Percentiles rank a stretch among this genome's conserved stretches.
phyloP scores from a whole-genome alignment of 805 yeast genomes.

The Metschnikowia amazonensis region DNA sequence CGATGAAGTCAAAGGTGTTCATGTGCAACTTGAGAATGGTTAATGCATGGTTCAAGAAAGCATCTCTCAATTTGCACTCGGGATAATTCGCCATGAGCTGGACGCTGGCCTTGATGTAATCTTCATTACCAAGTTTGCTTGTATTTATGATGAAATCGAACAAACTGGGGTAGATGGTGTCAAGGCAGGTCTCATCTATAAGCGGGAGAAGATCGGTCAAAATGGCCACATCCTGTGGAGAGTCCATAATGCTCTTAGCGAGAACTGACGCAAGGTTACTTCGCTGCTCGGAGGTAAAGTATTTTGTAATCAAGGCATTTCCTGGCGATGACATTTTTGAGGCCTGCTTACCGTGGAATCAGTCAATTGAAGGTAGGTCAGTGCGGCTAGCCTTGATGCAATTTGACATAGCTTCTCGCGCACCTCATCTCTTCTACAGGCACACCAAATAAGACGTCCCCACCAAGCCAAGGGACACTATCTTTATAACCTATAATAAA shows the following conservation, averaged over 20 bases:
- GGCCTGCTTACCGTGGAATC: not conserved
- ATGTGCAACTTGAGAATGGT: conserved; percentile 5
- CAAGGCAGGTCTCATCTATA: conserved; percentile 4
- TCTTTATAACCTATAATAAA: too few relatives aligned
- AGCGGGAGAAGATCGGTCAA: conserved; percentile 14
- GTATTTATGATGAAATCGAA: conserved; percentile 5
- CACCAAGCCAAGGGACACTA: too few relatives aligned
- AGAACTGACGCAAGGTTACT: conserved; percentile 7
- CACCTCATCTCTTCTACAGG: conserved; percentile 1
- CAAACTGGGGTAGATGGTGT: conserved; percentile 8
- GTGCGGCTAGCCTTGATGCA: not conserved
- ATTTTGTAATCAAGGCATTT: conserved; percentile 8
- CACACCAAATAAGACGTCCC: not conserved
- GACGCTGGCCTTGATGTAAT: not conserved
- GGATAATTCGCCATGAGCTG: not conserved
- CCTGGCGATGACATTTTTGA: not conserved
- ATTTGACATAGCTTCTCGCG: not conserved
- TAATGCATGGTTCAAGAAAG: conserved; percentile 1
- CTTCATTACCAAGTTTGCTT: not conserved
- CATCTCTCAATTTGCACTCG: not conserved
- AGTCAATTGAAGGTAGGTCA: not conserved
- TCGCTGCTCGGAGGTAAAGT: conserved; percentile 10
- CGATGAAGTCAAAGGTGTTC: conserved; percentile 12
- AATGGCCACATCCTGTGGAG: conserved; percentile 11
- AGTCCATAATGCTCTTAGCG: conserved; percentile 4